These are phyloP conservation scores for Penicillium crustosum DNA, from an alignment of 2,329 filamentous ascomycete species.

Conservation along the genomic window DNA sequence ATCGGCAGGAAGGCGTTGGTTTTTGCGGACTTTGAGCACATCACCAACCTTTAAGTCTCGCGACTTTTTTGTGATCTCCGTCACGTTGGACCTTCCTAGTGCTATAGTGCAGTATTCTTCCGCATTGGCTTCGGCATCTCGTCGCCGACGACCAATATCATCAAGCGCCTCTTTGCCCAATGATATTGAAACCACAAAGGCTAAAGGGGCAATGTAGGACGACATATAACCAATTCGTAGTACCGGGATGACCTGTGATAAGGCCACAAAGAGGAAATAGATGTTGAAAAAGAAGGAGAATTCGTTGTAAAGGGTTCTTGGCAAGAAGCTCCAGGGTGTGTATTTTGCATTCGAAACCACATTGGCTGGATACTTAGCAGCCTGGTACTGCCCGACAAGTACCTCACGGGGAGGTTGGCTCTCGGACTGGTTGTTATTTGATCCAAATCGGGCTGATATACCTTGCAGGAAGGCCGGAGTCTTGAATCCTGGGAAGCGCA, in stretches of 20 bases:
- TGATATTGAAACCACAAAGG: slow-evolving; percentile 87
- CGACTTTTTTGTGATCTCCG: slow-evolving; percentile 76
- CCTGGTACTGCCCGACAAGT: slow-evolving; percentile 71
- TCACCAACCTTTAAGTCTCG: slow-evolving; percentile 90
- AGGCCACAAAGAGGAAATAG: slow-evolving; percentile 92
- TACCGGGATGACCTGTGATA: slow-evolving; percentile 88
- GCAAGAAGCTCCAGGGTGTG: slow-evolving; percentile 89
- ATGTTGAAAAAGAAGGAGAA: slow-evolving; percentile 99
- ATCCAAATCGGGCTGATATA: slow-evolving; percentile 25
- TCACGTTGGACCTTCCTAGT: slow-evolving; percentile 59
- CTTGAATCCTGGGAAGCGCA: slow-evolving; percentile 69
- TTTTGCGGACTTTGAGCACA: slow-evolving; percentile 87
- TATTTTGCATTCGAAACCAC: slow-evolving; percentile 97
- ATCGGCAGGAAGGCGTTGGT: slow-evolving; percentile 90
- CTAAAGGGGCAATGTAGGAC: slow-evolving; percentile 89
- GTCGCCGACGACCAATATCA: slow-evolving; percentile 78
- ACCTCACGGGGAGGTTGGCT: slow-evolving; percentile 66
- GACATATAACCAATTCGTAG: slow-evolving; percentile 91
- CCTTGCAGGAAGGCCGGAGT: slow-evolving; percentile 37
- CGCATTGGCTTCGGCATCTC: slow-evolving; percentile 92
- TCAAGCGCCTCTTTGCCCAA: slow-evolving; percentile 95
- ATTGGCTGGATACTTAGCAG: slow-evolving; percentile 80
- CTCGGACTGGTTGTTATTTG: slow-evolving; percentile 44
- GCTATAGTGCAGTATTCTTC: slow-evolving; percentile 79
- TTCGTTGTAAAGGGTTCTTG: slow-evolving; percentile 93